Evolutionary conservation across 2,329 filamentous ascomycete species (phyloP).

Genomic region (Colletotrichum echinochloae): DNA sequence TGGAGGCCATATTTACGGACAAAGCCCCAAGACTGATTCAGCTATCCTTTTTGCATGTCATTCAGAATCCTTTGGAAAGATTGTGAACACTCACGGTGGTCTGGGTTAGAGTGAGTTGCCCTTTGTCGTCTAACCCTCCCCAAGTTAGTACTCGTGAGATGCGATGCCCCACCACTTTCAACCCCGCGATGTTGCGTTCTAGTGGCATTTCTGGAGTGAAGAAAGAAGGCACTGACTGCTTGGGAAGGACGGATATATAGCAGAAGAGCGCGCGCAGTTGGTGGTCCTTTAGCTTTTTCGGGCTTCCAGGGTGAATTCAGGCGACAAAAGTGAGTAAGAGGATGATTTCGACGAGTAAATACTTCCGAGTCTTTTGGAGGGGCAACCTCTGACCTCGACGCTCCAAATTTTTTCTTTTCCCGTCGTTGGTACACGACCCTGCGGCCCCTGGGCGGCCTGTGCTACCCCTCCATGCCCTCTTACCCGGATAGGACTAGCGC

Average conservation of each 20-base stretch:
- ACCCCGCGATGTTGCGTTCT: slow-evolving; percentile 33
- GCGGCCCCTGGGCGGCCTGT: slow-evolving; percentile 32
- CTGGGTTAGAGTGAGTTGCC: slow-evolving; percentile 25
- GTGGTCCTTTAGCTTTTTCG: not conserved
- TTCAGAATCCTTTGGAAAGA: not conserved
- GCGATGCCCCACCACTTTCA: slow-evolving; percentile 38
- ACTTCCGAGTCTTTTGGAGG: slow-evolving; percentile 36
- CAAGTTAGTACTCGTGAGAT: slow-evolving; percentile 34
- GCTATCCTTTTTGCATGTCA: not conserved
- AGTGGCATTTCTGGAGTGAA: not conserved
- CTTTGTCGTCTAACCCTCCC: slow-evolving; percentile 31
- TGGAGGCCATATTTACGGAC: slow-evolving; percentile 52
- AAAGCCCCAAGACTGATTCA: not conserved
- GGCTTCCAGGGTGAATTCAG: not conserved
- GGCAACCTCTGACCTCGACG: slow-evolving; percentile 39
- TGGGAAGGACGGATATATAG: not conserved
- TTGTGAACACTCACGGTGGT: slow-evolving; percentile 15
- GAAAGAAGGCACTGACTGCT: slow-evolving; percentile 21
- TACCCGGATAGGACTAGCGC: slow-evolving; percentile 23
- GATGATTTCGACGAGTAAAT: slow-evolving; percentile 25
- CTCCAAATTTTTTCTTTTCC: slow-evolving; percentile 39
- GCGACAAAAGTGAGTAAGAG: slow-evolving; percentile 22
- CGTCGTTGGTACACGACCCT: slow-evolving; percentile 30
- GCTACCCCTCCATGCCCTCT: slow-evolving; percentile 35
- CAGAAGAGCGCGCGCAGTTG: not conserved